phyloP scores from a whole-genome alignment of 2,329 filamentous ascomycete species.

The Whalleya microplaca region DNA sequence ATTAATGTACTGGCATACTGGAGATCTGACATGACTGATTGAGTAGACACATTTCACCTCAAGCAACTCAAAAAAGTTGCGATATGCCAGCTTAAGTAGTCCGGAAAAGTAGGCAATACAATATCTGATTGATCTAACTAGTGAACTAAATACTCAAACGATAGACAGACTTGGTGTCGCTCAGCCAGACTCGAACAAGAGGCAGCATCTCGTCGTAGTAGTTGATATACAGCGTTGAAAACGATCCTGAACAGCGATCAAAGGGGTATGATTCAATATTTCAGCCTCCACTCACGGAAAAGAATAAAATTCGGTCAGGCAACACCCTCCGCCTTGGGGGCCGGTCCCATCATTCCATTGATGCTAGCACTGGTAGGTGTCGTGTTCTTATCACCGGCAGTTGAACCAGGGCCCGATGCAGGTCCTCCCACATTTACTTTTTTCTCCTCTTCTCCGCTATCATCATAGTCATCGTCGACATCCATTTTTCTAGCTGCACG shows the following conservation, averaged over 20 bases:
- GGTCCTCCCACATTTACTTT: slow-evolving; percentile 52
- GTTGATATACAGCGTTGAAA: slow-evolving; percentile 25
- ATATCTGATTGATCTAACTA: slow-evolving; percentile 11
- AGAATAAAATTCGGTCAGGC: slow-evolving; percentile 19
- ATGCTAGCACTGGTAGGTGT: slow-evolving; percentile 53
- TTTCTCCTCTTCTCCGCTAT: slow-evolving; percentile 86
- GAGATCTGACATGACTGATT: too few relatives aligned
- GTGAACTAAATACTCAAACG: slow-evolving; percentile 26
- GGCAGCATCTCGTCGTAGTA: slow-evolving; percentile 14
- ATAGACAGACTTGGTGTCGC: slow-evolving; percentile 20
- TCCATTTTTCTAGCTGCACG: slow-evolving; percentile 91
- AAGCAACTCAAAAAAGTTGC: not conserved
- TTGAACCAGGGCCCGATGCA: slow-evolving; percentile 46
- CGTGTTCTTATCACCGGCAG: slow-evolving; percentile 57
- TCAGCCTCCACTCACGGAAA: slow-evolving; percentile 18
- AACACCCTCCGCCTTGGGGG: slow-evolving; percentile 51
- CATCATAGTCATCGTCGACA: slow-evolving; percentile 96
- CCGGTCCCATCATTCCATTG: slow-evolving; percentile 51
- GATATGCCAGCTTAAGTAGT: too few relatives aligned
- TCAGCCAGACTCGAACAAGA: slow-evolving; percentile 23
- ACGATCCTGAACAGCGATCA: slow-evolving; percentile 21
- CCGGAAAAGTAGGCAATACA: not conserved
- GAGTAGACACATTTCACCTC: too few relatives aligned
- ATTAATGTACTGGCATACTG: too few relatives aligned
- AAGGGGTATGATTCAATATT: slow-evolving; percentile 32